These are phyloP conservation scores for Aureobasidium sp. DNA, from an alignment of 2,329 filamentous ascomycete genomes.

Conservation along the genomic window DNA sequence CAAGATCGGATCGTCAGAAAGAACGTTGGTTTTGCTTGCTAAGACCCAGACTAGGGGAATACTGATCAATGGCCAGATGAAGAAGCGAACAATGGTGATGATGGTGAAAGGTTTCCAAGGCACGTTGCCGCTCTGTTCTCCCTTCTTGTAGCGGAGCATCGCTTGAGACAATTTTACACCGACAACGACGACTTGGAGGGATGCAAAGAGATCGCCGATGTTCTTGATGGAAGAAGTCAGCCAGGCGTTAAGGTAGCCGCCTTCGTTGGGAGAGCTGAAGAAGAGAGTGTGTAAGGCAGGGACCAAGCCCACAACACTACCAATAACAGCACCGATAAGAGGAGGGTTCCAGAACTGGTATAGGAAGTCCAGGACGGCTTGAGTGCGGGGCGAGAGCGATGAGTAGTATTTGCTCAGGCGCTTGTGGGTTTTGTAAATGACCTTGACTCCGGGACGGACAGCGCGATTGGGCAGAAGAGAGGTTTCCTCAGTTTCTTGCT, in stretches of 20 bases:
- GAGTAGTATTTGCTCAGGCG: constrained; percentile 39
- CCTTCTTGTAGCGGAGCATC: constrained; percentile 51
- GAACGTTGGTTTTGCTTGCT: constrained; percentile 56
- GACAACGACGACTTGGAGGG: constrained; percentile 71
- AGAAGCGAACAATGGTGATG: constrained; percentile 63
- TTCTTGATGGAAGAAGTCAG: constrained; percentile 68
- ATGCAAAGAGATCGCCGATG: constrained; percentile 69
- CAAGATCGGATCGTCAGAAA: constrained; percentile 67
- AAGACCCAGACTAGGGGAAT: constrained; percentile 63
- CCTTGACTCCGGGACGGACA: constrained; percentile 32
- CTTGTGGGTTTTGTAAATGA: constrained; percentile 38
- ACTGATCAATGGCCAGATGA: constrained; percentile 61
- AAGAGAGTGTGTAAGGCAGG: constrained; percentile 68
- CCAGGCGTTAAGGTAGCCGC: constrained; percentile 73
- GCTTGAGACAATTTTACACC: constrained; percentile 70
- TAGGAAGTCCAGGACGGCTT: constrained; percentile 44
- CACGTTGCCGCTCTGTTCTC: constrained; percentile 46
- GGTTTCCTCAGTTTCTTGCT: constrained; percentile 51
- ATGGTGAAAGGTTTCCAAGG: constrained; percentile 57
- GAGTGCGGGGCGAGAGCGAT: constrained; percentile 41
- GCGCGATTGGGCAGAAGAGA: constrained; percentile 54
- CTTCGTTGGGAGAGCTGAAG: constrained; percentile 63
- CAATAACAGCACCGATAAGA: constrained; percentile 65
- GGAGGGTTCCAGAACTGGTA: constrained; percentile 68
- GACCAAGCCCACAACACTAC: constrained; percentile 65